These are phyloP conservation scores for Hirschioporus abietinus DNA, from an alignment of 768 basidiomycete genomes.

Conservation along the genomic window DNA sequence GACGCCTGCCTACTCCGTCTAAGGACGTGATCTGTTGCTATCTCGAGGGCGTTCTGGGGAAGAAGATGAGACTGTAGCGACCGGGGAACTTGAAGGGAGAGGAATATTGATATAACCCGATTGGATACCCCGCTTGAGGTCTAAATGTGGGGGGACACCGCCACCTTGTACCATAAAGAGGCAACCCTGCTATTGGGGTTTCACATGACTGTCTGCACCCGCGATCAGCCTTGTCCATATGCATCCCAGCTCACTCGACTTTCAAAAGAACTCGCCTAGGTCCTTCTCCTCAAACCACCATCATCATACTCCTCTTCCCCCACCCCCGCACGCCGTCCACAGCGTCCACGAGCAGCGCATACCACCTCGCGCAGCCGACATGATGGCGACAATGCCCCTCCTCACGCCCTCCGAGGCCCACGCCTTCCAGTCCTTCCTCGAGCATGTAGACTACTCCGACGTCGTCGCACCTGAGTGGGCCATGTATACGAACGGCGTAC, in stretches of 20 bases:
- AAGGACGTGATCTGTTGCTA: too few species aligned
- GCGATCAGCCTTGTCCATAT: neutral
- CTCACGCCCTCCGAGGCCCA: slow-evolving; percentile 62
- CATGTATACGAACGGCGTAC: slow-evolving; percentile 21
- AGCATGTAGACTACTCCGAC: slow-evolving; percentile 42
- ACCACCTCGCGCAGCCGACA: neutral
- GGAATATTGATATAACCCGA: neutral
- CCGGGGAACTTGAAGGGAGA: neutral
- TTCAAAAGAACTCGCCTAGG: neutral
- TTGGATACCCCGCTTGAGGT: neutral
- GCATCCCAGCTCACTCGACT: neutral
- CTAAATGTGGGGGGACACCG: neutral
- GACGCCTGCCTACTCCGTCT: too few species aligned
- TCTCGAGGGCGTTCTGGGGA: too few species aligned
- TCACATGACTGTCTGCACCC: neutral
- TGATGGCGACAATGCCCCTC: slow-evolving; percentile 41
- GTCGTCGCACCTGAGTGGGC: slow-evolving; percentile 46
- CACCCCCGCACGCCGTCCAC: slow-evolving; percentile 61
- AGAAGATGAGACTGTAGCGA: too few species aligned
- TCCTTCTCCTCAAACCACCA: slow-evolving; percentile 3
- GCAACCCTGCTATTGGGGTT: neutral
- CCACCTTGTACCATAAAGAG: neutral
- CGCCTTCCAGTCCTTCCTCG: slow-evolving; percentile 66
- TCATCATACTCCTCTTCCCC: slow-evolving; percentile 54
- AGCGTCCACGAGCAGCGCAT: slow-evolving; percentile 48